Evolutionary conservation across 164 flowering plant species (phyloP).

Genomic region (Stephania cephalantha): DNA sequence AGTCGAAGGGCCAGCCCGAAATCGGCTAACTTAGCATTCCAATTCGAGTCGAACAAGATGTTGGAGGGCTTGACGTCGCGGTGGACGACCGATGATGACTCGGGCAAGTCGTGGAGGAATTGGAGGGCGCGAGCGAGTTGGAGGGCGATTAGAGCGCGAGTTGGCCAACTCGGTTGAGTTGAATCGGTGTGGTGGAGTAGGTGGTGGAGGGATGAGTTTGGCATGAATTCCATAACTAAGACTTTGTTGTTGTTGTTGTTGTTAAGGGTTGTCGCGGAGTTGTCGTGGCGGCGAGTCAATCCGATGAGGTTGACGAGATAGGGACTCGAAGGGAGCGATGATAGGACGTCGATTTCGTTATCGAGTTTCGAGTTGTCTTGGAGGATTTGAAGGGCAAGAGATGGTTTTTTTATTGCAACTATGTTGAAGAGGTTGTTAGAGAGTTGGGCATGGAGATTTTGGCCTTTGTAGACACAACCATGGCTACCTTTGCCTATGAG

Average conservation of each 20-base stretch:
- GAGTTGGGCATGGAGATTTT: constrained; percentile 23
- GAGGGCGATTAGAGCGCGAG: constrained; percentile 38
- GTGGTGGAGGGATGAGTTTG: constrained; percentile 58
- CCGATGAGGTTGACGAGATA: constrained; percentile 43
- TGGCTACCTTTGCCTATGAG: constrained; percentile 82
- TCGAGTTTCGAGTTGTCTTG: constrained; percentile 41
- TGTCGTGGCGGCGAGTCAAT: constrained; percentile 16
- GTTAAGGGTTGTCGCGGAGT: too few relatives aligned
- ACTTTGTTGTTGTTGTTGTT: constrained; percentile 18
- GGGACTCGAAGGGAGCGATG: constrained; percentile 29
- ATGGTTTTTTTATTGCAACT: constrained; percentile 44
- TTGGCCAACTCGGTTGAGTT: constrained; percentile 37
- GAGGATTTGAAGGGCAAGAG: constrained; percentile 32
- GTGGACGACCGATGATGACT: constrained; percentile 38
- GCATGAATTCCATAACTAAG: constrained; percentile 61
- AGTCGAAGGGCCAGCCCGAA: constrained; percentile 48
- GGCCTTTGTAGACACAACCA: constrained; percentile 55
- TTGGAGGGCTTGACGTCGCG: constrained; percentile 64
- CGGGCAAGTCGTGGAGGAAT: constrained; percentile 34
- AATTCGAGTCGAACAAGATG: constrained; percentile 45
- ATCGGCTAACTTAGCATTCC: constrained; percentile 55
- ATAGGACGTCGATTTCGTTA: constrained; percentile 45
- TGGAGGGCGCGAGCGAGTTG: constrained; percentile 46
- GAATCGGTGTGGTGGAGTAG: constrained; percentile 28
- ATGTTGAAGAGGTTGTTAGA: background rate